Base-by-base conservation (phyloP, 805 yeast species). In the Candida ortonii region DNA sequence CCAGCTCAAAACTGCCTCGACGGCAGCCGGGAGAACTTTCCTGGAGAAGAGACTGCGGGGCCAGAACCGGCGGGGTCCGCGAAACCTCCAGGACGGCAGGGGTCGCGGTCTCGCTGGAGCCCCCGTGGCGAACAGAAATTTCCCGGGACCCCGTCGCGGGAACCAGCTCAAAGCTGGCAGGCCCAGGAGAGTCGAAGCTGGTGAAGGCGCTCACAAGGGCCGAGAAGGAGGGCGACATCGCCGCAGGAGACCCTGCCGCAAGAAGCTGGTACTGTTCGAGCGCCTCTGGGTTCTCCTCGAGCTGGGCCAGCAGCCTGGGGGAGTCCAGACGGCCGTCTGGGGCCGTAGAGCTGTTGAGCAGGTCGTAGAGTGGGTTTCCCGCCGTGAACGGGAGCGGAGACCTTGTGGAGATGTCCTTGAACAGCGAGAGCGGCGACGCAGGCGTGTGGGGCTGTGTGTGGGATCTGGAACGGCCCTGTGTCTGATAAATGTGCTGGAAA, bases 171-270 rank as follows among this genome's bases (percentile, higher is more conserved):
- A 49, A 44, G 17, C 39, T 45, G 7, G 48, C 52, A 2, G 59
- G 62, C 20, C 55, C 47, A 6, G 57, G 52, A 1, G 37, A 46
- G 7, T 41, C 47, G 30, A 55, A 53, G 25, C 47, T 50, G 15
- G 59, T 54, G 38, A 55, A 55, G 6, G 57, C 57, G 21, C 32
- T 44, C 31, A 55, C 45, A 32, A 56, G 36, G 15, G 49, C 43
- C 6, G 59, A 51, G 27, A 55, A 51, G 8, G 50, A 39, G 10
- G 61, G 59, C 11, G 57, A 54, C 14, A 46, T 30, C 5, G 42
- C 28, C 12, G 31, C 22, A n/a, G 36, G 41, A 4, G 53, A 52
- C 22, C 49, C 43, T 11, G 44, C 33, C 6, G 40, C 20, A 5
- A 52, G 25, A 16, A 28, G 25, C 29, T 49, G 53, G 22, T 44